Base-by-base conservation (phyloP, 129 eudicot genomes). In the Flaveria robusta region DNA sequence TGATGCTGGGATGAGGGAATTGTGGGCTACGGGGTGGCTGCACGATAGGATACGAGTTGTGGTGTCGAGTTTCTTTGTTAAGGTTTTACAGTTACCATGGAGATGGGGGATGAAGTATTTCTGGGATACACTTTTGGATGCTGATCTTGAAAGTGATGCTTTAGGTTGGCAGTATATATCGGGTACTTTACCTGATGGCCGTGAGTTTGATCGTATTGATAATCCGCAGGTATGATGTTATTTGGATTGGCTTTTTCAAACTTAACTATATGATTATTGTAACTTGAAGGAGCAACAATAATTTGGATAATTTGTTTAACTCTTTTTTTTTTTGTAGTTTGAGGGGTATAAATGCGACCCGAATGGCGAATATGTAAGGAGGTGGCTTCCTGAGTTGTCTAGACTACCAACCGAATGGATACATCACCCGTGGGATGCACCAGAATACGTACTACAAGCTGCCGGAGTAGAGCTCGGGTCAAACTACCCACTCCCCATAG, bases 71-170 rank as follows among this genome's bases (percentile, higher is more conserved):
- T 93, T 93, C 79, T 90, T 90, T 81, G 97, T 93, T 52, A 93
- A 93, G 79, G 92, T 90, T 77, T 81, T 93, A 19, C 97, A 85
- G 84, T 87, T 93, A 58, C 97, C 97, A 1, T 93, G 98, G 98
- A 83, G 92, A 80, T 90, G 96, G 97, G 98, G 98, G 0, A 88
- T 90, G 97, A 93, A 93, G 81, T 93, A 90, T 71, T 93, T 93
- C 66, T 90, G 97, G 97, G 98, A 93, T 74, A 93, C 98, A 18
- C 86, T 93, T 9, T 82, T 93, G 52, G 98, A 93, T 88, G 98
- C 98, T 0, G 98, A 93, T 84, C 97, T 90, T 42, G 97, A 90
- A 31, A 86, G 97, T 29, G 97, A 93, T 84, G 96, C 97, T 50
- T 90, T 90, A 23, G 97, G 96, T 77, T 93, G 98, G 98, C 98